phyloP scores from a whole-genome alignment of 768 basidiomycete species.

The Mycena latifolia region DNA sequence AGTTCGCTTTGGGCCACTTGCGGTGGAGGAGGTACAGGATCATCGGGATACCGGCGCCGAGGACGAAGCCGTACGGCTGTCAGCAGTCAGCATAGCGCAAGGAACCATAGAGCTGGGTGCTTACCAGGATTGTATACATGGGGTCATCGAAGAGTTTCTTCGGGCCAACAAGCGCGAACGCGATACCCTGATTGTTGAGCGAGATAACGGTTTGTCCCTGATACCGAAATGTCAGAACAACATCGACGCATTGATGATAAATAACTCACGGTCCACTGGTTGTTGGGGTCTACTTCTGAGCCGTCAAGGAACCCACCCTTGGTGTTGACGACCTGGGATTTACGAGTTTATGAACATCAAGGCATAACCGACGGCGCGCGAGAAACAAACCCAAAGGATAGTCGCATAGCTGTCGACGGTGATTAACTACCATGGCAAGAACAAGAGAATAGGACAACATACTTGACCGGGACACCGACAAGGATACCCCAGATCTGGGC shows the following conservation, averaged over 20 bases:
- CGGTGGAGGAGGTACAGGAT: slow-evolving; percentile 40
- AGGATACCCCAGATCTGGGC: slow-evolving; percentile 43
- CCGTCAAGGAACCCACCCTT: slow-evolving; percentile 39
- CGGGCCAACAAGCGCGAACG: slow-evolving; percentile 41
- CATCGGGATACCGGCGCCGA: slow-evolving; percentile 37
- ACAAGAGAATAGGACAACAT: background rate
- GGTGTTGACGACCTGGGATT: slow-evolving; percentile 37
- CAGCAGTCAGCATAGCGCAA: background rate
- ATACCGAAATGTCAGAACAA: background rate
- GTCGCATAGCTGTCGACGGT: slow-evolving; percentile 37
- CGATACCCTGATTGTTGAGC: slow-evolving; percentile 42
- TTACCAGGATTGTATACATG: slow-evolving; percentile 39
- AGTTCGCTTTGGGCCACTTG: slow-evolving; percentile 35
- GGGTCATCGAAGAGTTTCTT: slow-evolving; percentile 38
- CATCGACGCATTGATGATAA: background rate
- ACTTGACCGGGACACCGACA: slow-evolving; percentile 43
- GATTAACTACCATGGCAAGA: background rate
- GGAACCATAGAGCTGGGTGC: background rate
- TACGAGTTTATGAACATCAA: background rate
- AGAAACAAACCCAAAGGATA: slow-evolving; percentile 23
- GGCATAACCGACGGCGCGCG: background rate
- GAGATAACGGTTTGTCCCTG: slow-evolving; percentile 43
- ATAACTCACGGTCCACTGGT: slow-evolving; percentile 41
- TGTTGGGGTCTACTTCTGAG: slow-evolving; percentile 37
- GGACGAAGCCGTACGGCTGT: slow-evolving; percentile 41